These are phyloP conservation scores for Rehmannia glutinosa DNA, from an alignment of 257 asterid species.

Conservation along the genomic window DNA sequence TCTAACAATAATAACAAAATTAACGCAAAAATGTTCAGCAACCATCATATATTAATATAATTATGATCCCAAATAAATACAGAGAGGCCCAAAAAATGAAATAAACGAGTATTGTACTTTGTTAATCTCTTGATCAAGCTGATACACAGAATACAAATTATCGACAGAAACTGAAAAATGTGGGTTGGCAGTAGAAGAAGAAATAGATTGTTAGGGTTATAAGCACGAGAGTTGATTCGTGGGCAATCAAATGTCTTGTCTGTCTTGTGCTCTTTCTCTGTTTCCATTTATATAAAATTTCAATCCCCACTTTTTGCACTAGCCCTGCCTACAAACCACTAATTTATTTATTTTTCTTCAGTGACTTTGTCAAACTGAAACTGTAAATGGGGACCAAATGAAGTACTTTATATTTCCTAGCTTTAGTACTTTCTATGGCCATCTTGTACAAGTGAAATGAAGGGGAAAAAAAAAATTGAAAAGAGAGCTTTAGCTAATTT, in stretches of 20 bases:
- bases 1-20: too few relatives aligned
- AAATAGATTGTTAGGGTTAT: neutral
- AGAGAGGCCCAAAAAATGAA: too few relatives aligned
- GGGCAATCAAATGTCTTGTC: constrained; percentile 35
- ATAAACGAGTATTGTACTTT: too few relatives aligned
- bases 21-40: too few relatives aligned
- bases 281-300: neutral
- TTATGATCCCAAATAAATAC: too few relatives aligned
- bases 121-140: too few relatives aligned
- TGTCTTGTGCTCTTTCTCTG: neutral
- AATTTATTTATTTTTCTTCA: neutral
- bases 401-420: constrained; percentile 6
- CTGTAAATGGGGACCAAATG: constrained; percentile 15
- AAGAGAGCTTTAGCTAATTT: neutral
- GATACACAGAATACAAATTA: too few relatives aligned
- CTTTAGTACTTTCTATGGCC: neutral
- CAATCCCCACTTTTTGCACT: constrained; percentile 22
- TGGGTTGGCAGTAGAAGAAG: neutral
- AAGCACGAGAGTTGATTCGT: constrained; percentile 14
- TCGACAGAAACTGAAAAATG: too few relatives aligned
- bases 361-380: constrained; percentile 1
- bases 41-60: too few relatives aligned
- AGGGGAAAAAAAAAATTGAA: neutral
- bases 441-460: constrained; percentile 2
- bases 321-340: neutral